phyloP scores from a whole-genome alignment of 1,139 yeast genomes.

The Saccharomyces hybrid region DNA sequence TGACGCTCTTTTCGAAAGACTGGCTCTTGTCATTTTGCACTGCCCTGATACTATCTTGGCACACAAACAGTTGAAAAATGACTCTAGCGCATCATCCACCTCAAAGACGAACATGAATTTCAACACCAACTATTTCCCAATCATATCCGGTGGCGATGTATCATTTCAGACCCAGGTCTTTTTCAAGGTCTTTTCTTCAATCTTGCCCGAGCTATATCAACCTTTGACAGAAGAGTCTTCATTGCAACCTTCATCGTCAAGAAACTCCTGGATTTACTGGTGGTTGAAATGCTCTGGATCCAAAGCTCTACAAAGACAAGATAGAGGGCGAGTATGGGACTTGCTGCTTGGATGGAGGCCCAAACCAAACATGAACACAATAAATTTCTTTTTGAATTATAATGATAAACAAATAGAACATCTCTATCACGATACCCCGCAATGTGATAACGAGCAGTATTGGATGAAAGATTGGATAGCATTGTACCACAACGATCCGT shows the following conservation, averaged over 20 bases:
- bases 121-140: constrained; percentile 35
- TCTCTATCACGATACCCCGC: constrained; percentile 18
- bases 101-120: constrained; percentile 6
- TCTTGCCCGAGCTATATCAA: constrained; percentile 69
- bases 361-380: constrained; percentile 25
- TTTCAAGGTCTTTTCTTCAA: constrained; percentile 52
- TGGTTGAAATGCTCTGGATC: constrained; percentile 94
- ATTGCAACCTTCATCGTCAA: constrained; percentile 45
- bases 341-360: constrained; percentile 71
- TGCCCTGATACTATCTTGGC: constrained; percentile 43
- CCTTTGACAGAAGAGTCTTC: constrained; percentile 78
- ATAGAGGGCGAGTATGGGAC: constrained; percentile 89
- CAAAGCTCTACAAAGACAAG: constrained; percentile 72
- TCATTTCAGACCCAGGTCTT: constrained; percentile 39
- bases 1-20: constrained; percentile 65
- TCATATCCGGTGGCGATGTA: constrained; percentile 54
- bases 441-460: constrained; percentile 3
- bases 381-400: constrained; percentile 33
- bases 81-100: constrained; percentile 4
- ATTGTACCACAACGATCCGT: constrained; percentile 24
- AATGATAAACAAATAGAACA: constrained; percentile 29
- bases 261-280: constrained; percentile 90
- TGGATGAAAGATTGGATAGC: constrained; percentile 1
- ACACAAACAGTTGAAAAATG: constrained; percentile 15
- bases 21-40: constrained; percentile 68